phyloP scores from a whole-genome alignment of 768 basidiomycete species.

The Xerocomellus amylosporus region DNA sequence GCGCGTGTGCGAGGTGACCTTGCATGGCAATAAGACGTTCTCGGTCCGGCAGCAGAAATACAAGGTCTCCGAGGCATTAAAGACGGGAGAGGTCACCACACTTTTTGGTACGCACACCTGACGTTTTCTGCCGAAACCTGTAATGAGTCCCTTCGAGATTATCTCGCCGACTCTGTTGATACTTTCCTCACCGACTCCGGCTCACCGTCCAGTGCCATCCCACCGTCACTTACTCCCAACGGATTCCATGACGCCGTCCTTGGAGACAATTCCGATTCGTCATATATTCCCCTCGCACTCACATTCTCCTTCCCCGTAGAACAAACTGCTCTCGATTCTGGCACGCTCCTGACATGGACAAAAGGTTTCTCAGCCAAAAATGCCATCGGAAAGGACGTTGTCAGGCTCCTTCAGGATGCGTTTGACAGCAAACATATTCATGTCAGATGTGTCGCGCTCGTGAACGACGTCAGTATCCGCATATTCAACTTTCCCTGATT shows the following conservation, averaged over 20 bases:
- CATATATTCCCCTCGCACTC: slow-evolving; percentile 72
- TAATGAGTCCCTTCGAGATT: slow-evolving; percentile 56
- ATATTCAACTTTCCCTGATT: neutral
- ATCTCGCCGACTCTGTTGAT: slow-evolving; percentile 95
- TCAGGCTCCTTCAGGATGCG: slow-evolving; percentile 85
- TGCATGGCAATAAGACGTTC: slow-evolving; percentile 90
- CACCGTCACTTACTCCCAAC: slow-evolving; percentile 24
- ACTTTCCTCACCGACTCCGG: slow-evolving; percentile 74
- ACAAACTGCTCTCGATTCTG: slow-evolving; percentile 88
- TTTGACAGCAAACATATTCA: slow-evolving; percentile 91
- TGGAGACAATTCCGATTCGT: slow-evolving; percentile 30
- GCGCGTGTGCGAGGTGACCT: slow-evolving; percentile 90
- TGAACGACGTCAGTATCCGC: slow-evolving; percentile 83
- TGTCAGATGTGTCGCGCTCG: slow-evolving; percentile 87
- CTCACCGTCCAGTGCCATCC: slow-evolving; percentile 24
- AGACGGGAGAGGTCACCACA: slow-evolving; percentile 84
- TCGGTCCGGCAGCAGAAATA: slow-evolving; percentile 93
- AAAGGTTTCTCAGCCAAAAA: slow-evolving; percentile 95
- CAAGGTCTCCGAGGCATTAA: slow-evolving; percentile 89
- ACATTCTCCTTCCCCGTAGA: slow-evolving; percentile 99
- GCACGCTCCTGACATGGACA: slow-evolving; percentile 91
- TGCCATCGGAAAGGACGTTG: slow-evolving; percentile 86
- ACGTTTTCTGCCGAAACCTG: neutral
- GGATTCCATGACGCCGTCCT: slow-evolving; percentile 14
- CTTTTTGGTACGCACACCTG: slow-evolving; percentile 67